Evolutionary conservation across 768 basidiomycete genomes (phyloP).

Genomic region (Leccinum truebloodii): DNA sequence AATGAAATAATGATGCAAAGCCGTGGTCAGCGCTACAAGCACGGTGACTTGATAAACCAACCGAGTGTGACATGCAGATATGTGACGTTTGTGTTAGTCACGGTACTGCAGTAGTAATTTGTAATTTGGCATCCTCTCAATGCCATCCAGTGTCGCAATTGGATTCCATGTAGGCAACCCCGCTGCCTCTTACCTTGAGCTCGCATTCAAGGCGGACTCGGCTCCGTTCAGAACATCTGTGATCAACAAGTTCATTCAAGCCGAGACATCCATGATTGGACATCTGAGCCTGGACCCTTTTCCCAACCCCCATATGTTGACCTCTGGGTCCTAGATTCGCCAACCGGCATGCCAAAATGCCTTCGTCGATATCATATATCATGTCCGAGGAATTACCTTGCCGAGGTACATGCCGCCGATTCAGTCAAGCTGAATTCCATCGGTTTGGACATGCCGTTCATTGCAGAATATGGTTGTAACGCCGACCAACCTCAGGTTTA

Average conservation of each 20-base stretch:
- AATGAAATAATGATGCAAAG: too few relatives aligned
- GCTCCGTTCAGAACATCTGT: neutral
- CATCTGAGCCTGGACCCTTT: neutral
- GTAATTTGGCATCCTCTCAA: too few relatives aligned
- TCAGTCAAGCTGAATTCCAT: slow-evolving; percentile 21
- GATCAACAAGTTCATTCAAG: neutral
- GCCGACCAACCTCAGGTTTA: neutral
- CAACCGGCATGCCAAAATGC: neutral
- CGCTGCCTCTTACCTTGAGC: neutral
- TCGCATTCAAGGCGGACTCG: neutral
- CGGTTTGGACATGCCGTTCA: neutral
- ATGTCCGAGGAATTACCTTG: neutral
- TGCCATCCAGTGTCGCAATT: too few relatives aligned
- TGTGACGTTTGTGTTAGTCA: too few relatives aligned
- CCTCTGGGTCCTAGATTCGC: neutral
- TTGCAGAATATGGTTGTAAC: neutral
- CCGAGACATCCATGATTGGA: neutral
- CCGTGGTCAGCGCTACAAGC: too few relatives aligned
- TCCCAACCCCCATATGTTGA: neutral
- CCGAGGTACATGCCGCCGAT: neutral
- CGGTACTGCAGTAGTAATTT: too few relatives aligned
- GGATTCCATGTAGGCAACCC: too few relatives aligned
- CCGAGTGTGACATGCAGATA: too few relatives aligned
- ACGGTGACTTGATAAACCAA: neutral
- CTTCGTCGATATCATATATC: neutral